A percentile compares a stretch with the other conserved stretches of the same genome.
These are phyloP conservation scores for Chlorella variabilis DNA, from an alignment of 163 green algal genomes.

Conservation along the genomic window DNA sequence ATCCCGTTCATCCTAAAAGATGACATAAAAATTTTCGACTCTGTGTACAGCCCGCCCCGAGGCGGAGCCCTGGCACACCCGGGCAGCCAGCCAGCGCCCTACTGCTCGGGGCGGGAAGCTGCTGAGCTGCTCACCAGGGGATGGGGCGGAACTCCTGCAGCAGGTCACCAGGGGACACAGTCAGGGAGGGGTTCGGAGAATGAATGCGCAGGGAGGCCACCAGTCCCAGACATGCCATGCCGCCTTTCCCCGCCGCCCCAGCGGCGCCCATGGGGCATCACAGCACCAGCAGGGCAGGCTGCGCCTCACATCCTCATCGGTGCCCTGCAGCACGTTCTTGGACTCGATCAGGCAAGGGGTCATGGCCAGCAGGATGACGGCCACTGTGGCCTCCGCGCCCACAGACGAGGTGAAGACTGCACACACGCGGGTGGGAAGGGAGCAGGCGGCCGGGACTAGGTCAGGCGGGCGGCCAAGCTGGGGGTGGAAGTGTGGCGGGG, in stretches of 20 bases:
- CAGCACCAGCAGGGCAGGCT: too few relatives aligned
- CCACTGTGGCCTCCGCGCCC: slow-evolving; percentile 75
- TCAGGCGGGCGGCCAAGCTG: background rate
- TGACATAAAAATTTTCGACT: background rate
- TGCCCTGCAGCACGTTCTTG: slow-evolving; percentile 64
- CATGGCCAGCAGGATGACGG: slow-evolving; percentile 75
- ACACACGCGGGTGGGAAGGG: background rate
- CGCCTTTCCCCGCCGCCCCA: too few relatives aligned
- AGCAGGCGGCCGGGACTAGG: too few relatives aligned
- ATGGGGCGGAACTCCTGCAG: slow-evolving; percentile 44
- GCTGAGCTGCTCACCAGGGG: slow-evolving; percentile 44
- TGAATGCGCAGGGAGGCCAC: too few relatives aligned
- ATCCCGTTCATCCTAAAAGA: too few relatives aligned
- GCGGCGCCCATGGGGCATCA: too few relatives aligned
- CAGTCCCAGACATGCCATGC: too few relatives aligned
- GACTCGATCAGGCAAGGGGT: slow-evolving; percentile 85
- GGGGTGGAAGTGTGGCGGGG: background rate
- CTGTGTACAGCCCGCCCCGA: background rate
- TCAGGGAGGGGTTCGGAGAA: too few relatives aligned
- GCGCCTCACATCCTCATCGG: slow-evolving; percentile 41
- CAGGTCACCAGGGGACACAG: background rate
- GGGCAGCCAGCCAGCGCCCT: too few relatives aligned
- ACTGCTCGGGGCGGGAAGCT: background rate
- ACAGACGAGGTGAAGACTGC: slow-evolving; percentile 88
- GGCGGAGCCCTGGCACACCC: background rate